Evolutionary conservation across 352 stramenopile genomes (phyloP).

Genomic region (Globisporangium cylindrosporum): DNA sequence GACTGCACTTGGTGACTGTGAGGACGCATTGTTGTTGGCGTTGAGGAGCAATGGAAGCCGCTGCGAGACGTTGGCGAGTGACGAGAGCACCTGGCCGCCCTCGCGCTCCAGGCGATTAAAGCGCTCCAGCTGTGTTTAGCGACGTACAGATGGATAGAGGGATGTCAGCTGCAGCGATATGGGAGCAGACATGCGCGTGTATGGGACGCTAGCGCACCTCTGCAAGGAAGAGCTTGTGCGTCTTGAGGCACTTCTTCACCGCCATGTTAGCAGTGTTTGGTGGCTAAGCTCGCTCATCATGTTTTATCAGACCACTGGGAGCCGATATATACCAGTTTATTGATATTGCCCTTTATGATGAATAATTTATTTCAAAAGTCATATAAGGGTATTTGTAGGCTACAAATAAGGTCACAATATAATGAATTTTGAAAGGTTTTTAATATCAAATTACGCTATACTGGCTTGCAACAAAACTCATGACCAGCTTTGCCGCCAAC

Average conservation of each 20-base stretch:
- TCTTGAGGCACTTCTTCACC: constrained; percentile 59
- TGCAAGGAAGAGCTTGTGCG: constrained; percentile 61
- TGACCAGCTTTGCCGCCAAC: neutral
- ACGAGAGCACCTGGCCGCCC: constrained; percentile 60
- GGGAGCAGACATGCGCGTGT: neutral
- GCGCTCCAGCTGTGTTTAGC: constrained; percentile 35
- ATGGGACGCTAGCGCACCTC: constrained; percentile 28
- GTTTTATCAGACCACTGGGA: too few species aligned
- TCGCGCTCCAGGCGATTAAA: constrained; percentile 55
- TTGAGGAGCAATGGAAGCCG: constrained; percentile 44
- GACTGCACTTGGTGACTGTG: neutral
- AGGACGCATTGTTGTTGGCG: constrained; percentile 1
- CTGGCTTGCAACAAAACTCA: neutral
- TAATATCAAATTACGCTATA: neutral
- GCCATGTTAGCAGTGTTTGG: constrained; percentile 24
- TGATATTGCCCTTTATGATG: neutral
- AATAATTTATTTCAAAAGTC: neutral
- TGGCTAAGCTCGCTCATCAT: too few species aligned
- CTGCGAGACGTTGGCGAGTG: constrained; percentile 62
- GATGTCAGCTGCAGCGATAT: neutral
- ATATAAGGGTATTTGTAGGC: neutral
- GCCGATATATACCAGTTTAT: neutral
- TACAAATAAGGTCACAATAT: too few species aligned
- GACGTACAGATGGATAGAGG: neutral
- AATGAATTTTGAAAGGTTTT: neutral